Conservation (phyloP, 2,329 filamentous ascomycete species). For the Aspergillus sp. region DNA sequence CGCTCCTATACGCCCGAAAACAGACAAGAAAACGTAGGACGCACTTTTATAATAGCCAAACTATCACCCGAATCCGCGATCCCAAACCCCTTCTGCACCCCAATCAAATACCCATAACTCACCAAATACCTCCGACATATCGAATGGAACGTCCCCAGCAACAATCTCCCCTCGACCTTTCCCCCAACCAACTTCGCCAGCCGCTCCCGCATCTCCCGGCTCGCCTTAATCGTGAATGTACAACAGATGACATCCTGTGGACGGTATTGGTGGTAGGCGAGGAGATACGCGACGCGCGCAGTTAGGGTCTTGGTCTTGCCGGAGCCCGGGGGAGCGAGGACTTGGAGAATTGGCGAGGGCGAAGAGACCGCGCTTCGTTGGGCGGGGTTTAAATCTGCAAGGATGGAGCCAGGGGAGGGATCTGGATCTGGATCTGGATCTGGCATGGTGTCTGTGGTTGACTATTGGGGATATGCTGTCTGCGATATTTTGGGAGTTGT, state of each 20-base stretch:
- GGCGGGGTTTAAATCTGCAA: conserved; percentile 56
- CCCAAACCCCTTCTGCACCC: conserved; percentile 72
- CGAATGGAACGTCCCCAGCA: conserved; percentile 91
- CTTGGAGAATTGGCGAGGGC: conserved; percentile 50
- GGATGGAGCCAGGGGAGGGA: conserved; percentile 42
- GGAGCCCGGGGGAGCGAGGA: conserved; percentile 57
- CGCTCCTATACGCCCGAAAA: not conserved
- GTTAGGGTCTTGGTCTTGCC: conserved; percentile 96
- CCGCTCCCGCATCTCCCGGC: conserved; percentile 84
- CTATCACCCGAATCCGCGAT: conserved; percentile 83
- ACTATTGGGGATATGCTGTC: not conserved
- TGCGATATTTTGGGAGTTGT: not conserved
- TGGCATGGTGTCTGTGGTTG: conserved; percentile 1
- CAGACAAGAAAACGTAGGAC: not conserved
- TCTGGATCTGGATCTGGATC: conserved; percentile 3
- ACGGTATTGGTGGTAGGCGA: conserved; percentile 60
- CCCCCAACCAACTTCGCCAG: conserved; percentile 74
- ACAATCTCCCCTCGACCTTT: conserved; percentile 63
- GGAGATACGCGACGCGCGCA: conserved; percentile 80
- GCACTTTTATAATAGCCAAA: conserved; percentile 60
- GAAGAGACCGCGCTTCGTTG: conserved; percentile 59
- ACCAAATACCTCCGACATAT: conserved; percentile 78
- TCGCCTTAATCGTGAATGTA: conserved; percentile 94
- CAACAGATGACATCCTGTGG: conserved; percentile 89
- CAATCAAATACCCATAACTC: conserved; percentile 76